Conservation (phyloP, 1,139 yeast species). For the Nadsonia starkeyi-henricii region DNA sequence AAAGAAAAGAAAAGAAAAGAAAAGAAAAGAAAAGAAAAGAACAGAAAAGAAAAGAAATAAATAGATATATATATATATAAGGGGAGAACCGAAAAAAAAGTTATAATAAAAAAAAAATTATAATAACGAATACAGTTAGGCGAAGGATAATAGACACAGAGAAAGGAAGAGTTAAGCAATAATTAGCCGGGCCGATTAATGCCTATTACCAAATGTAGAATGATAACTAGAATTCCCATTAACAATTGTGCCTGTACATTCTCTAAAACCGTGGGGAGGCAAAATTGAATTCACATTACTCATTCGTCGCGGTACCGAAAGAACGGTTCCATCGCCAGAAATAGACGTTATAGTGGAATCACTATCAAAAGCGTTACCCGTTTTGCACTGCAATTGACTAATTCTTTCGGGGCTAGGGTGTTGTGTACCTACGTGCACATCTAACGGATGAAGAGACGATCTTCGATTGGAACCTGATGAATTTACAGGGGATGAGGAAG, state of each 20-base stretch:
- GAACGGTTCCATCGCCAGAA: neutral
- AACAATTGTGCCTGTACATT: too few relatives aligned
- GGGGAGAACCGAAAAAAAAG: neutral
- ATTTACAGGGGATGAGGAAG: neutral
- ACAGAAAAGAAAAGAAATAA: neutral
- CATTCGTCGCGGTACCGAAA: neutral
- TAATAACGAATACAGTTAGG: neutral
- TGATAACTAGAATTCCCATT: too few relatives aligned
- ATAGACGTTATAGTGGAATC: neutral
- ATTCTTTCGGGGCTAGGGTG: slow-evolving; percentile 32
- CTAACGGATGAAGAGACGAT: neutral
- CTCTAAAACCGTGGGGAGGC: neutral
- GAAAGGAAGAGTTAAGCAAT: too few relatives aligned
- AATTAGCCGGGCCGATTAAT: too few relatives aligned
- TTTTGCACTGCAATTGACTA: slow-evolving; percentile 3
- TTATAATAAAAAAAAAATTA: neutral
- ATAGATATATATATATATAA: neutral
- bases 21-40: neutral
- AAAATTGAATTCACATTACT: neutral
- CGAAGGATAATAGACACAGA: too few relatives aligned
- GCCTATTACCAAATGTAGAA: too few relatives aligned
- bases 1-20: neutral
- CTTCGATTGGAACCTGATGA: neutral
- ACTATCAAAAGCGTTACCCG: neutral
- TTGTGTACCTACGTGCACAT: slow-evolving; percentile 25